Conservation (phyloP, 371 early-diverging fungal genomes). For the Zychaea mexicana region DNA sequence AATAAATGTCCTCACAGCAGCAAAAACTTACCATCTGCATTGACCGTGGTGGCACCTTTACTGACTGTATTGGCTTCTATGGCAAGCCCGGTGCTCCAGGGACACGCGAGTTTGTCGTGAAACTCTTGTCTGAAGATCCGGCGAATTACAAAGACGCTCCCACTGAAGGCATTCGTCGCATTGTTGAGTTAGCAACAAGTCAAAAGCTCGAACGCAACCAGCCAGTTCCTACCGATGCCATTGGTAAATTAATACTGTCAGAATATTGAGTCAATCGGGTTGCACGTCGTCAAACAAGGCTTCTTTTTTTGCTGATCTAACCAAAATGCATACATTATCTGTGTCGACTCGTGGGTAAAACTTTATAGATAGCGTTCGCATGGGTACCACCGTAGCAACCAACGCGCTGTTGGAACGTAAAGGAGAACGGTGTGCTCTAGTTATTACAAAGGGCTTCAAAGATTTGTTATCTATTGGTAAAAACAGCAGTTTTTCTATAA, state of each 20-base stretch:
- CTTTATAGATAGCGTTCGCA: conserved; percentile 83
- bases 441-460: conserved; percentile 92
- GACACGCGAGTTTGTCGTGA: conserved; percentile 64
- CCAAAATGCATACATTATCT: background rate
- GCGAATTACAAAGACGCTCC: conserved; percentile 93
- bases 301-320: background rate
- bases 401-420: conserved; percentile 91
- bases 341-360: too few relatives aligned
- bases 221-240: conserved; percentile 73
- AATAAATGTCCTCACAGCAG: background rate
- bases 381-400: conserved; percentile 98
- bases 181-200: conserved; percentile 85
- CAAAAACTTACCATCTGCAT: conserved; percentile 67
- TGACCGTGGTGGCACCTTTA: conserved; percentile 90
- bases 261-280: too few relatives aligned
- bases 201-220: conserved; percentile 65
- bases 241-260: conserved; percentile 65
- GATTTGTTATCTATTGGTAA: conserved; percentile 69
- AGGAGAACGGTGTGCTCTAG: conserved; percentile 84
- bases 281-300: too few relatives aligned
- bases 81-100: conserved; percentile 58
- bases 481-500: background rate
- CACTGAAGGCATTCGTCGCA: conserved; percentile 90
- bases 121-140: conserved; percentile 92
- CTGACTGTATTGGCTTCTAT: conserved; percentile 78